Base-by-base conservation (phyloP, 192 early-diverging fungal species). In the Glomus cerebriforme region DNA sequence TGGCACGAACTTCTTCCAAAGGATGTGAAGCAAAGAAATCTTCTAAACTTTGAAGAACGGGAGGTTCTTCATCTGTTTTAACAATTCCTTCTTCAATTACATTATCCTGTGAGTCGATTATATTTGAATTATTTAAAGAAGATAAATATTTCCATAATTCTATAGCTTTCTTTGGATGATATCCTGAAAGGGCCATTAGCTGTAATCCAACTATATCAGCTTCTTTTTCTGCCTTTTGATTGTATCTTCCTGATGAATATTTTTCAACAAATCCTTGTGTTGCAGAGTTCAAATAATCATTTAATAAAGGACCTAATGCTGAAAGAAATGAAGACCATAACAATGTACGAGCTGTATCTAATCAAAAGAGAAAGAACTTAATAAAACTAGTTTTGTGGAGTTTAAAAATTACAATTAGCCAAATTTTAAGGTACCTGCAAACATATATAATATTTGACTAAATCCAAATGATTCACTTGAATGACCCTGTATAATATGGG, bases 121-220 rank as follows among this genome's bases (percentile, higher is more conserved):
- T 31, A n/a, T 8, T 31, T 58, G 43, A 9, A 31, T 54, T 35
- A 29, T 22, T 58, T 47, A 49, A 10, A 8, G 27, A 47, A 22
- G 71, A 43, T 27, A 54, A 17, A 29, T 31, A 26, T 7, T 27
- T 31, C 88, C 88, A 90, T 5, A 90, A 82, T 49, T 84, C 79
- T 8, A 90, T 54, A 0, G 88, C 85, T 27, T 81, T 81, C 67
- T 79, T 83, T 13, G 88, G 88, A 70, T 90, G 84, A 65, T 90
- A 90, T n/a, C 88, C 88, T n/a, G 88, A 87, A 69, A 86, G 81
- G 0, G 88, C 88, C 79, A 90, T 73, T 4, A 90, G 68, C 31
- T 81, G 85, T 19, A 90, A 34, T 2, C 87, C 86, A 13, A 90
- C 86, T 1, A 85, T 78, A 62, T 89, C 88, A 2, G 84, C 87